Evolutionary conservation across 108 stramenopile species (phyloP).

Genomic region (Cyclotella distinguenda): DNA sequence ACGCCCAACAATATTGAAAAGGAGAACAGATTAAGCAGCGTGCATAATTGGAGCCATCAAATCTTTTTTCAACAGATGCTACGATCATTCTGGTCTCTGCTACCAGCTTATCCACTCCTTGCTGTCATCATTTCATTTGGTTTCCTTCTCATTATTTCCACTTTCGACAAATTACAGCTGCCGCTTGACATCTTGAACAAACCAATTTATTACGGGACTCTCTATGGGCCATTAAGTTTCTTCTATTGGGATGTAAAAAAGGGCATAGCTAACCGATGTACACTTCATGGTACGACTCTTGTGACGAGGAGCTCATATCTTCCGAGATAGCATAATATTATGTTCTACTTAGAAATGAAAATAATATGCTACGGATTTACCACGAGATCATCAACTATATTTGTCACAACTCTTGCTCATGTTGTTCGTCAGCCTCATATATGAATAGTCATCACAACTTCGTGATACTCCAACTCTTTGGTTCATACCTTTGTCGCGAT

Average conservation of each 20-base stretch:
- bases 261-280: conserved; percentile 15
- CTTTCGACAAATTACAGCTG: conserved; percentile 61
- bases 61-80: conserved; percentile 39
- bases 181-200: conserved; percentile 55
- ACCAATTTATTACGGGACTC: conserved; percentile 78
- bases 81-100: conserved; percentile 51
- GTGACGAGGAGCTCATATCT: not conserved
- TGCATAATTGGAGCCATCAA: conserved; percentile 31
- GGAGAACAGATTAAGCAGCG: not conserved
- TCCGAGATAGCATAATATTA: not conserved
- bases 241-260: conserved; percentile 70
- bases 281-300: not conserved
- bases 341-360: no score
- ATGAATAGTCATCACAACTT: no score
- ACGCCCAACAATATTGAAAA: not conserved
- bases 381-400: no score
- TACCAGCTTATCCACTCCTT: conserved; percentile 77
- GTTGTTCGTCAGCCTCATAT: no score
- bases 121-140: conserved; percentile 78
- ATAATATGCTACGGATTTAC: no score
- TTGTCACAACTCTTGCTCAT: no score
- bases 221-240: conserved; percentile 80
- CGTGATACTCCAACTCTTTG: no score
- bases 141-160: conserved; percentile 67
- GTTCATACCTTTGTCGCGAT: no score